These are phyloP conservation scores for Kwoniella sp. DNA, from an alignment of 768 basidiomycete genomes.

Conservation along the genomic window DNA sequence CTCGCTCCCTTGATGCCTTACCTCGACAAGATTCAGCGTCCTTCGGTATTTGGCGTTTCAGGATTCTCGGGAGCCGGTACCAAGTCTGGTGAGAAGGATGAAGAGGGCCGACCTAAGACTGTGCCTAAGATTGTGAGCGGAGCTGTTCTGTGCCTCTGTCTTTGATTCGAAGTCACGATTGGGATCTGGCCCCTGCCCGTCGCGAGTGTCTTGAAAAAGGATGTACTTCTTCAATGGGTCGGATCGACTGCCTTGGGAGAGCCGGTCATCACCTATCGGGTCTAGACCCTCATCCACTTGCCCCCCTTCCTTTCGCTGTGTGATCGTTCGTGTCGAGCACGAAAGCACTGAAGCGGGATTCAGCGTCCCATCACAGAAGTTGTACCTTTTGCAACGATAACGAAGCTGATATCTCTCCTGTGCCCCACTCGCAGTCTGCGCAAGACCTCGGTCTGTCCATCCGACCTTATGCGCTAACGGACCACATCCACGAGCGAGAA, in stretches of 20 bases:
- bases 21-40: conserved; percentile 64
- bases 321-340: too few relatives aligned
- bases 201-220: too few relatives aligned
- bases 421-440: conserved; percentile 5
- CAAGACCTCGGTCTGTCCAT: conserved; percentile 70
- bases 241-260: too few relatives aligned
- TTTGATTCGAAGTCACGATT: neutral
- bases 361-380: too few relatives aligned
- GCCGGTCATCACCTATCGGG: too few relatives aligned
- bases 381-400: too few relatives aligned
- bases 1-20: conserved; percentile 82
- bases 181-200: too few relatives aligned
- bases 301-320: too few relatives aligned
- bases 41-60: conserved; percentile 88
- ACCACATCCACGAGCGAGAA: conserved; percentile 98
- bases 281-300: too few relatives aligned
- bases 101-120: conserved; percentile 71
- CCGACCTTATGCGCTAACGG: conserved; percentile 85
- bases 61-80: conserved; percentile 97
- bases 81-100: conserved; percentile 66
- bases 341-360: too few relatives aligned
- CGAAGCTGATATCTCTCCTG: too few relatives aligned
- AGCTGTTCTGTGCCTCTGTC: neutral
- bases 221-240: too few relatives aligned
- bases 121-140: conserved; percentile 72